phyloP scores from a whole-genome alignment of 768 basidiomycete species.

The Roridomyces roridus region DNA sequence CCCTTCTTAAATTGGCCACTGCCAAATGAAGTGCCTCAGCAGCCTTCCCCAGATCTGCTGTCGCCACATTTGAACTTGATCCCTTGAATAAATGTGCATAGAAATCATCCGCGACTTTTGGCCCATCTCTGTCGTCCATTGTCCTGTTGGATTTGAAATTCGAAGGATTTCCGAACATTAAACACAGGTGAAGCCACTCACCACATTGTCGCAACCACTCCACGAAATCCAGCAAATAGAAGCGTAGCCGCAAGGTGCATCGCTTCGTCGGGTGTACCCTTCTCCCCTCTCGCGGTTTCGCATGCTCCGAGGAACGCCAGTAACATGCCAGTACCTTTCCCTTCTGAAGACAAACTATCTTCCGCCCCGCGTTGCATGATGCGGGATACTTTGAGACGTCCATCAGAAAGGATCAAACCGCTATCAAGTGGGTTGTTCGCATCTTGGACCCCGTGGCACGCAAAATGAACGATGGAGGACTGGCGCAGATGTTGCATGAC shows the following conservation, averaged over 20 bases:
- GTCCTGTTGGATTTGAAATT: neutral
- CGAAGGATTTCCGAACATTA: neutral
- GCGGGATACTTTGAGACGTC: constrained; percentile 22
- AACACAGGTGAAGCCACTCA: constrained; percentile 9
- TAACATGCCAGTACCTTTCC: neutral
- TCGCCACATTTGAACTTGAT: neutral
- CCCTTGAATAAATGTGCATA: neutral
- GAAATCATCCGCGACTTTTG: neutral
- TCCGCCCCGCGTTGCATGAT: constrained; percentile 26
- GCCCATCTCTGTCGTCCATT: neutral
- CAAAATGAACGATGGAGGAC: constrained; percentile 34
- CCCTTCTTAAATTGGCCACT: neutral
- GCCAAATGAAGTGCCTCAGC: constrained; percentile 1
- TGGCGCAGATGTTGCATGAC: constrained; percentile 7
- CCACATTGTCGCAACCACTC: constrained; percentile 32
- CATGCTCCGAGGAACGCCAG: constrained; percentile 41
- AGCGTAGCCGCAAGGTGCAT: constrained; percentile 32
- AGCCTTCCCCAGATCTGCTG: neutral
- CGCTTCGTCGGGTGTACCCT: constrained; percentile 29
- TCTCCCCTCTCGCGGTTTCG: constrained; percentile 35
- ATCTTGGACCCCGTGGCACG: constrained; percentile 38
- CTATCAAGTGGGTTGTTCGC: constrained; percentile 31
- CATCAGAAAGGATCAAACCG: constrained; percentile 26
- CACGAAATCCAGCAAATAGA: constrained; percentile 31
- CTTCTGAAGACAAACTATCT: too few species aligned